Conservation (phyloP, 1,284 basidiomycete genomes). For the Takashimella koratensis region DNA sequence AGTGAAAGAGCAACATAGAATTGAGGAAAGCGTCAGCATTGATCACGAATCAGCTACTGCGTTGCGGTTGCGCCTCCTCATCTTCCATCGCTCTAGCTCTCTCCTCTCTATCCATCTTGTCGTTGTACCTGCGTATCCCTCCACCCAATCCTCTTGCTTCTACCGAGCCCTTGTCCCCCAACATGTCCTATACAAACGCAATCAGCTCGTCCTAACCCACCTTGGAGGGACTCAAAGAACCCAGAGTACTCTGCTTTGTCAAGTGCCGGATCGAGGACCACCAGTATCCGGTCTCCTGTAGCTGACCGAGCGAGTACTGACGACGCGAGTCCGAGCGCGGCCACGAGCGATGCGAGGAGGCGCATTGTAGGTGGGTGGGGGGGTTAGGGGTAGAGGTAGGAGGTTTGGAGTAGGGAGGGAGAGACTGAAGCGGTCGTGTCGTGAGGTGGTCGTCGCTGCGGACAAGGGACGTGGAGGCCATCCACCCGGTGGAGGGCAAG, state of each 20-base stretch:
- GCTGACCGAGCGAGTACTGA: slow-evolving; percentile 63
- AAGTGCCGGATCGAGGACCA: slow-evolving; percentile 69
- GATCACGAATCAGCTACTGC: not conserved
- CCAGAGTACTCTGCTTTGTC: slow-evolving; percentile 66
- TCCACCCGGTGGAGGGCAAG: slow-evolving; percentile 9
- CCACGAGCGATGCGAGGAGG: slow-evolving; percentile 7
- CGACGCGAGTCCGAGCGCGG: slow-evolving; percentile 16
- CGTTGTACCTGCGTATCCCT: too few species aligned
- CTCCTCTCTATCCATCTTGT: too few species aligned
- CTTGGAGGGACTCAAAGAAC: slow-evolving; percentile 73
- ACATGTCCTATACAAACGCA: too few species aligned
- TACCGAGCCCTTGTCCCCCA: too few species aligned
- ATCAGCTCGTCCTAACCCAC: too few species aligned
- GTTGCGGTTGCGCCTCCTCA: too few species aligned
- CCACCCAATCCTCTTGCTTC: too few species aligned
- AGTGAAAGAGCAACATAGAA: too few species aligned
- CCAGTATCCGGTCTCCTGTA: slow-evolving; percentile 74
- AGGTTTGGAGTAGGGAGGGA: not conserved
- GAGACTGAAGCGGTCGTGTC: not conserved
- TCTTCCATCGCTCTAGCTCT: too few species aligned
- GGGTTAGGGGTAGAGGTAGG: not conserved
- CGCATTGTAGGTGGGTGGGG: slow-evolving; percentile 8
- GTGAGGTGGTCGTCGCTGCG: not conserved
- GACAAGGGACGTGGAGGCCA: not conserved
- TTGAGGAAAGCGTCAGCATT: not conserved